Percentiles rank a stretch among this genome's conserved stretches.
Conservation (phyloP, 2,329 filamentous ascomycete genomes). For the Davidsoniella virescens region DNA sequence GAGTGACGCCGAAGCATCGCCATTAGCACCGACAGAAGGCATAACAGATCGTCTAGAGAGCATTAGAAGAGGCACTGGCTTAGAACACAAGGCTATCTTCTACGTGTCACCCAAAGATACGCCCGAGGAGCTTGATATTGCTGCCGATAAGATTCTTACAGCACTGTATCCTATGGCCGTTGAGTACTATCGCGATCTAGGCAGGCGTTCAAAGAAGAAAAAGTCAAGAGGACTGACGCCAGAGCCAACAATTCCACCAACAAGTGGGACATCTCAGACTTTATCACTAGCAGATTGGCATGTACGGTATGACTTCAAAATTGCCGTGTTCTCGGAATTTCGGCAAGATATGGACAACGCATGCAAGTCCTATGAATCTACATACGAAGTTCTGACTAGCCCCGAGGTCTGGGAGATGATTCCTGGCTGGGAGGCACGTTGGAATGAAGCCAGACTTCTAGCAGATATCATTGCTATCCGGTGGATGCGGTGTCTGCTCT, state of each 20-base stretch:
- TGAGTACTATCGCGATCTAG: constrained; percentile 87
- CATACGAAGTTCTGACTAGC: constrained; percentile 69
- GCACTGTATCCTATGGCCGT: constrained; percentile 58
- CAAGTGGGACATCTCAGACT: constrained; percentile 68
- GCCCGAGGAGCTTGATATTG: constrained; percentile 52
- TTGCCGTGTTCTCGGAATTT: constrained; percentile 80
- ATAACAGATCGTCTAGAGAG: constrained; percentile 55
- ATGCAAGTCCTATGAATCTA: constrained; percentile 68
- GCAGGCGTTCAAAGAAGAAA: constrained; percentile 83
- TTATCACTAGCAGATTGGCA: constrained; percentile 81
- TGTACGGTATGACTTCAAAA: constrained; percentile 86
- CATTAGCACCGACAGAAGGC: constrained; percentile 33
- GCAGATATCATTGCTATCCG: constrained; percentile 70
- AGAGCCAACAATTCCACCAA: constrained; percentile 67
- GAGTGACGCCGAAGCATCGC: constrained; percentile 43
- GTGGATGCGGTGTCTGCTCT: constrained; percentile 66
- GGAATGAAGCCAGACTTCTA: constrained; percentile 81
- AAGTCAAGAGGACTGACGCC: constrained; percentile 63
- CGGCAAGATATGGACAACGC: constrained; percentile 84
- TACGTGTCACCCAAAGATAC: constrained; percentile 64
- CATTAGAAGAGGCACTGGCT: constrained; percentile 61
- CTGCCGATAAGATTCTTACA: constrained; percentile 56
- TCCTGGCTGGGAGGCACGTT: constrained; percentile 75
- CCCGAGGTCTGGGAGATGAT: constrained; percentile 77
- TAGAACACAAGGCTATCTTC: constrained; percentile 76